Evolutionary conservation across 768 basidiomycete species (phyloP), one percentile per base, ranked within the genome.

Genomic region (Termitomyces sp.): DNA sequence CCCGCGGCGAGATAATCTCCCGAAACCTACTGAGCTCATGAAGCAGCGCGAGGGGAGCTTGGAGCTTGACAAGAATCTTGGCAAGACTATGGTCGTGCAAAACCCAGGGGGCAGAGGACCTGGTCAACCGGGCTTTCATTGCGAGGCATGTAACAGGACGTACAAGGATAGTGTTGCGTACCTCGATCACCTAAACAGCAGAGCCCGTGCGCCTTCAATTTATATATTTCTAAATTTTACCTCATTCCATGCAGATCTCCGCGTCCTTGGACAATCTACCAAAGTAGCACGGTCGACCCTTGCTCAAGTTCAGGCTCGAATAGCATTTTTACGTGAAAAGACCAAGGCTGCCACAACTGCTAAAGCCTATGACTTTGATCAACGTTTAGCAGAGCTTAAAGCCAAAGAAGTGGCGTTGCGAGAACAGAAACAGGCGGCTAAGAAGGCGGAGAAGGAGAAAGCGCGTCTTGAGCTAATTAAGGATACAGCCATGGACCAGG

Each of bases 121-220:
- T 17, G 94, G 95, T 4, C 88, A 94, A 60, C 94, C 95, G 23
- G 95, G 95, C 0, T 99, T 97, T 74, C 89, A 83, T 72, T 99
- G 97, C 67, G 95, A 96, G 67, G 74, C 89, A 9, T 99, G 97
- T 70, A 89, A 83, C 63, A 79, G 93, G 63, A 96, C 89, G 16
- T 91, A 93, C 74, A 97, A 96, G 71, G 97, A 99, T 66, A 93
- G 86, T 50, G 81, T 86, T n/a, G 91, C 86, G 10, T 98, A 98
- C 69, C 76, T 99, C 46, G 95, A 98, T 68, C 97, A 99, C 67
- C 84, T 99, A 55, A 99, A 99, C 73, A 87, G 93, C 58, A 82
- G 95, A 77, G 84, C 85, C 53, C 96, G 96, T 98, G 70, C 66
- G 94, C 51, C 17, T 40, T 21, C 9, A 50, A 48, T 45, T 51